Base-by-base conservation (phyloP, 108 stramenopile genomes). In the Cyclotella choctawhatcheeana region DNA sequence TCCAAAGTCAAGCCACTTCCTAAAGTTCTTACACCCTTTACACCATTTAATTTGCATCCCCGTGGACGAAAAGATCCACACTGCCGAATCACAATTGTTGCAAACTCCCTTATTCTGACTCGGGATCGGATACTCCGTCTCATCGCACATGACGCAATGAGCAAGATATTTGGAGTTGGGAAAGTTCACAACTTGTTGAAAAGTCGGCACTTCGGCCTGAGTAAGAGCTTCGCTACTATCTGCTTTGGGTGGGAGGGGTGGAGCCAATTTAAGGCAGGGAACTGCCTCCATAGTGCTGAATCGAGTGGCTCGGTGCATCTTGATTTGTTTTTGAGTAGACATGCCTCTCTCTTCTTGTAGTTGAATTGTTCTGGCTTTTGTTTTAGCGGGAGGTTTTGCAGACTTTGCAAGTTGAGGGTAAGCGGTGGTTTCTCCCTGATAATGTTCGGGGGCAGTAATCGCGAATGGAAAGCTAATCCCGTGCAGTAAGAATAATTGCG, bases 21-120 rank as follows among this genome's bases (percentile, higher is more conserved):
- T 59, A 56, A 80, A 80, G 67, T 80, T 80, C 53, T 80, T 80
- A 67, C 79, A 80, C 32, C 79, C 79, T 61, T 80, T 80, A 25
- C 79, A 80, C 79, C 79, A 80, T 53, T 75, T 74, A 51, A 80
- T 70, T 26, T 80, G 67, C 61, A 80, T 60, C 54, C 79, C 79
- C 29, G 59, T 63, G 25, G 58, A 30, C n/a, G 58, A 37, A 10
- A 75, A 18, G 22, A 80, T 52, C 79, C 79, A 80, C 13, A 80
- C 69, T 5, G 74, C 67, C 5, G 68, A 65, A 55, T 80, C 79
- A 43, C 79, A 80, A 18, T 62, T 75, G 33, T 69, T 80, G 27
- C 79, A 80, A 33, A 80, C 74, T 16, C 79, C 79, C 60, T 75
- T 80, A 33, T 80, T 80, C 27, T 80, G 79, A 26, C 75, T 80